Conservation (phyloP, 1,139 yeast genomes). For the Ogataea hybrid region DNA sequence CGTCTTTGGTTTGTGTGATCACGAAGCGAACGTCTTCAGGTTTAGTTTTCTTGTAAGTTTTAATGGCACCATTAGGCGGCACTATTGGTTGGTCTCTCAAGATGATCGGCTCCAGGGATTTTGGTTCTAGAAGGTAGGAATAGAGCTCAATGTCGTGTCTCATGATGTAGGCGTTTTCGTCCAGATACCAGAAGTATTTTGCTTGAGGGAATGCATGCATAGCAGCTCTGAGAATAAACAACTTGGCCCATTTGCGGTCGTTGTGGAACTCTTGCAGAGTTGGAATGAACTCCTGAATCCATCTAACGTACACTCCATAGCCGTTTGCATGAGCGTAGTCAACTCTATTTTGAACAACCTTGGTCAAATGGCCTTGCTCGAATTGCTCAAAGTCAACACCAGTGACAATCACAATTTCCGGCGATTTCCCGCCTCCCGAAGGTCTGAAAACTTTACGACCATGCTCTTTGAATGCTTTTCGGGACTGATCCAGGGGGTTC, state of each 20-base stretch:
- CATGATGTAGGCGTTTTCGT: conserved; percentile 72
- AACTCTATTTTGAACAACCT: conserved; percentile 74
- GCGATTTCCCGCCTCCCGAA: conserved; percentile 40
- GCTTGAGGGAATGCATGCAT: conserved; percentile 85
- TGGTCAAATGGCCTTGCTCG: conserved; percentile 56
- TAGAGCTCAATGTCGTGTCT: conserved; percentile 56
- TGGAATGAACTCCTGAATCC: conserved; percentile 79
- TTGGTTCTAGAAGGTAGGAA: conserved; percentile 55
- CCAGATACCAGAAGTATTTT: conserved; percentile 82
- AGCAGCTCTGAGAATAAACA: conserved; percentile 69
- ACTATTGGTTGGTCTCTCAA: conserved; percentile 66
- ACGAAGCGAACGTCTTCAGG: conserved; percentile 56
- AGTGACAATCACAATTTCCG: conserved; percentile 77
- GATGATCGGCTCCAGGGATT: conserved; percentile 55
- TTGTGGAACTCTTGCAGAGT: conserved; percentile 43
- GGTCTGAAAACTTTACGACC: conserved; percentile 57
- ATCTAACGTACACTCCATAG: conserved; percentile 78
- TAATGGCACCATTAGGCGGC: conserved; percentile 66
- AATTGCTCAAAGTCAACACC: conserved; percentile 73
- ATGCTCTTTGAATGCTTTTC: conserved; percentile 59
- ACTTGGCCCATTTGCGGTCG: conserved; percentile 57
- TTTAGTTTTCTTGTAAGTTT: conserved; percentile 61
- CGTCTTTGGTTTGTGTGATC: conserved; percentile 61
- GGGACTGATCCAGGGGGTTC: conserved; percentile 44
- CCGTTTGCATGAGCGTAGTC: conserved; percentile 74